These are phyloP conservation scores for Castanea sativa DNA, from an alignment of 306 rosid genomes.

Conservation along the genomic window DNA sequence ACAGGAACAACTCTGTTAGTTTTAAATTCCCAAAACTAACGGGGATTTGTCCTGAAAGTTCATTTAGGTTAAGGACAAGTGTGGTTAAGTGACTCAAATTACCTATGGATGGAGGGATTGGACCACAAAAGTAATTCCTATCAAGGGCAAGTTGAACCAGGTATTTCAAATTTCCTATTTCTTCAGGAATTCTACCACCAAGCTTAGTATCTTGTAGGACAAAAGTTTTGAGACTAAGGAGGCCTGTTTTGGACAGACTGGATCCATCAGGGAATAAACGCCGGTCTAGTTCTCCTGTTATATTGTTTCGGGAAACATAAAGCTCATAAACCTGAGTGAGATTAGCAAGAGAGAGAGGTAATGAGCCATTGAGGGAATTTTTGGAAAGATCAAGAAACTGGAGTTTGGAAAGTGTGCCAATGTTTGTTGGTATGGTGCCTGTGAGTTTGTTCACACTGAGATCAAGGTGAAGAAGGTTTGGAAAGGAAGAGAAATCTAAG, in stretches of 20 bases:
- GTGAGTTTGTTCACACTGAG: slow-evolving; percentile 45
- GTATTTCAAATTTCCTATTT: slow-evolving; percentile 49
- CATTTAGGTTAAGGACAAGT: slow-evolving; percentile 29
- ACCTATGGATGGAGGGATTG: slow-evolving; percentile 47
- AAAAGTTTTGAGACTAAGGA: slow-evolving; percentile 31
- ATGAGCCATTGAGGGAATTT: slow-evolving; percentile 35
- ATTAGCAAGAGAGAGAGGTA: slow-evolving; percentile 58
- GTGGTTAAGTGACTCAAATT: slow-evolving; percentile 36
- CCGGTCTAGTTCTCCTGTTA: slow-evolving; percentile 41
- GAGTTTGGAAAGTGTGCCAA: slow-evolving; percentile 49
- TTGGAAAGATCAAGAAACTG: slow-evolving; percentile 53
- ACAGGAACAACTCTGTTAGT: slow-evolving; percentile 30
- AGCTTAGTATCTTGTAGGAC: slow-evolving; percentile 37
- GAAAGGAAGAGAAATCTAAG: slow-evolving; percentile 50
- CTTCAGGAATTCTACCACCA: slow-evolving; percentile 44
- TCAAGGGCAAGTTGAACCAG: slow-evolving; percentile 33
- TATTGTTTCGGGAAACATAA: slow-evolving; percentile 43
- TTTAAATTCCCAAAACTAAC: slow-evolving; percentile 32
- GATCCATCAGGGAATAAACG: slow-evolving; percentile 42
- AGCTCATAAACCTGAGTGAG: slow-evolving; percentile 57
- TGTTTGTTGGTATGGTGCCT: slow-evolving; percentile 43
- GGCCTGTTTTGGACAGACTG: slow-evolving; percentile 28
- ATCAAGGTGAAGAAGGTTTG: slow-evolving; percentile 54
- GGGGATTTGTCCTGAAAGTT: slow-evolving; percentile 46
- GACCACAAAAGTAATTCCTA: slow-evolving; percentile 35